Evolutionary conservation across 306 rosid species (phyloP).

Genomic region (Spatholobus suberectus): DNA sequence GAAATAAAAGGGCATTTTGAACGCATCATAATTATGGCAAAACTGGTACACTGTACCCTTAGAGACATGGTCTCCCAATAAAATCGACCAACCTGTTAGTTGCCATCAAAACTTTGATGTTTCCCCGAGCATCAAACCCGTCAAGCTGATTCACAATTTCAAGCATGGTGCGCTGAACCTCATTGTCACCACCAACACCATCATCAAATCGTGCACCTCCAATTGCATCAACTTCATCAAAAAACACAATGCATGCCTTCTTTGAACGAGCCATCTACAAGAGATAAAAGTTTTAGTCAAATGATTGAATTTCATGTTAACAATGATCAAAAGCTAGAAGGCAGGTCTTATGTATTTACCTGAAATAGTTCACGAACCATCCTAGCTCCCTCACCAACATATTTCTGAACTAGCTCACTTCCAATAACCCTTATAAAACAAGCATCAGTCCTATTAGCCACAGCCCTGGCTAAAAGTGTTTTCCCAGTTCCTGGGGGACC

Average conservation of each 20-base stretch:
- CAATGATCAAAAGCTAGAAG: constrained; percentile 11
- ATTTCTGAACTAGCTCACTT: constrained; percentile 98
- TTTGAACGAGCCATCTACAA: constrained; percentile 97
- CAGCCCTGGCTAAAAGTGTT: constrained; percentile 99
- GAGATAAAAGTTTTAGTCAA: constrained; percentile 29
- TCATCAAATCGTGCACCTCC: constrained; percentile 99
- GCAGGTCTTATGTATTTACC: constrained; percentile 48
- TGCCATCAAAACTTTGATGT: constrained; percentile 98
- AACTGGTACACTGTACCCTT: not conserved
- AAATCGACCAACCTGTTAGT: constrained; percentile 79
- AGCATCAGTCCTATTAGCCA: constrained; percentile 98
- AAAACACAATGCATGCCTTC: constrained; percentile 95
- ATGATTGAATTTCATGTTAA: not conserved
- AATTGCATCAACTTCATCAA: constrained; percentile 99
- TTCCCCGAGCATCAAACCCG: constrained; percentile 98
- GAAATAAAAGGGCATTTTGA: constrained; percentile 5
- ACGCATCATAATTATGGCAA: not conserved
- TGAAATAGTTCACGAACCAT: constrained; percentile 98
- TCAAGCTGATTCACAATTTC: constrained; percentile 99
- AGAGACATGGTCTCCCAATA: not conserved
- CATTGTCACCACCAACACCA: constrained; percentile 98
- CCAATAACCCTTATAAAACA: constrained; percentile 99
- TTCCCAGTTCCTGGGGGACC: constrained; percentile 99
- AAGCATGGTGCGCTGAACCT: constrained; percentile 98
- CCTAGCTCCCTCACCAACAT: constrained; percentile 98